A percentile compares a stretch with the other conserved stretches of the same genome.
These are phyloP conservation scores for Neopestalotiopsis sp. DNA, from an alignment of 2,329 filamentous ascomycete species.

Conservation along the genomic window DNA sequence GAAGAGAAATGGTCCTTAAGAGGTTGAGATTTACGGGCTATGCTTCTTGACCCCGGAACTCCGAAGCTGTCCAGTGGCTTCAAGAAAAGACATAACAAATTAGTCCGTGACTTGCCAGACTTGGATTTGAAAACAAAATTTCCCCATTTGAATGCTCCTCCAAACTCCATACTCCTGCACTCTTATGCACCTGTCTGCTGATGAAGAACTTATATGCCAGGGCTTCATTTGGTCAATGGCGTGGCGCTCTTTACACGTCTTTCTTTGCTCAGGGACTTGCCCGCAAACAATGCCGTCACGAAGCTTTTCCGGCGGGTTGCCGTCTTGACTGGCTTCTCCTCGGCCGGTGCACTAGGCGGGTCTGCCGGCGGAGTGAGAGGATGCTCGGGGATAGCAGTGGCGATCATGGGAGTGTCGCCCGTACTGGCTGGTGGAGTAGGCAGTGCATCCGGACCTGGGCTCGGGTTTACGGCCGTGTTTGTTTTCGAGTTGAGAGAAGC, in stretches of 20 bases:
- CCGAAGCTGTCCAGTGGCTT: too few species aligned
- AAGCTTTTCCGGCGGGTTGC: constrained; percentile 35
- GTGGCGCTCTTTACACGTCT: constrained; percentile 6
- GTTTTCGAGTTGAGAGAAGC: constrained; percentile 31
- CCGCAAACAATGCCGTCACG: constrained; percentile 34
- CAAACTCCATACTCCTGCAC: neutral
- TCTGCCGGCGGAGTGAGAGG: constrained; percentile 30
- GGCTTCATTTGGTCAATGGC: neutral
- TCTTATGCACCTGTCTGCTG: too few species aligned
- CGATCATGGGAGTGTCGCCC: constrained; percentile 32
- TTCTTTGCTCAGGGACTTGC: constrained; percentile 20
- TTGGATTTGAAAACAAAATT: too few species aligned
- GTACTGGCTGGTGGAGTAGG: constrained; percentile 35
- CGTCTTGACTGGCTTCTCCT: constrained; percentile 28
- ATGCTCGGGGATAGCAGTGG: constrained; percentile 29
- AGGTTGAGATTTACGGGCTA: too few species aligned
- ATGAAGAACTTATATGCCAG: too few species aligned
- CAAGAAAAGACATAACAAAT: too few species aligned
- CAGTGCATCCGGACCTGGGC: constrained; percentile 19
- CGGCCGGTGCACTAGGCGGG: constrained; percentile 17
- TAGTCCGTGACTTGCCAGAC: too few species aligned
- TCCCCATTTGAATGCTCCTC: too few species aligned
- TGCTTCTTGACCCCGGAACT: too few species aligned
- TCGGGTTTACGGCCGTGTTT: constrained; percentile 23
- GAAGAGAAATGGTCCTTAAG: too few species aligned